These are phyloP conservation scores for Trichoderma afroharzianum DNA, from an alignment of 2,329 filamentous ascomycete genomes.

Conservation along the genomic window DNA sequence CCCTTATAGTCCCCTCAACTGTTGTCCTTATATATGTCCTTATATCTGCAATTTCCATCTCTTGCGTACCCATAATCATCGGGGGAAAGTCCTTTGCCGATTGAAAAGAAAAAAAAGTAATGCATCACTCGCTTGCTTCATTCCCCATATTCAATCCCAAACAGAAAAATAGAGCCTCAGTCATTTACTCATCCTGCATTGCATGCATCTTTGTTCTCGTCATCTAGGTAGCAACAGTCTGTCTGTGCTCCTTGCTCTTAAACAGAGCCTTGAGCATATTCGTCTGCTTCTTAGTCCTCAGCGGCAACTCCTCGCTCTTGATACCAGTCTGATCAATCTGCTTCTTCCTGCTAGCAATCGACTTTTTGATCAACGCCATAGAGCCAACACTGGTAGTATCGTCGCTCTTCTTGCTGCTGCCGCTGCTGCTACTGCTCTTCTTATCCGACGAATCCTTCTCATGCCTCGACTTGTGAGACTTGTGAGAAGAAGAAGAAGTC, in stretches of 20 bases:
- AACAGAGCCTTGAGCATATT: conserved; percentile 59
- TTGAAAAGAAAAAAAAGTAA: not conserved
- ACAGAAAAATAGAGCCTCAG: not conserved
- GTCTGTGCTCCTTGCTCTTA: conserved; percentile 45
- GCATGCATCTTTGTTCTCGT: not conserved
- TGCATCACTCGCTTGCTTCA: conserved; percentile 2
- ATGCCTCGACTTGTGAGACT: conserved; percentile 29
- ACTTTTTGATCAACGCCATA: conserved; percentile 27
- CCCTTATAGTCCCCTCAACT: not conserved
- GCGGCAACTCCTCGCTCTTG: conserved; percentile 34
- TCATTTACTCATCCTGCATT: not conserved
- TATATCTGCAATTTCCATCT: not conserved
- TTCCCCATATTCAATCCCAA: not conserved
- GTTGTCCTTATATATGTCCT: not conserved
- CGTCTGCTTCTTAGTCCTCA: conserved; percentile 41
- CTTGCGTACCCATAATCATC: not conserved
- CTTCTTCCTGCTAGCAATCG: conserved; percentile 31
- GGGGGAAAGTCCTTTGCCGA: not conserved
- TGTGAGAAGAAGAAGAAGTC: conserved; percentile 20
- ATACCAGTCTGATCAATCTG: conserved; percentile 36
- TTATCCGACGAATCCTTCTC: conserved; percentile 24
- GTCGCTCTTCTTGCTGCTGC: not conserved
- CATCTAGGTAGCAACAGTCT: not conserved
- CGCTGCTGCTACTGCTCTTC: conserved; percentile 6
- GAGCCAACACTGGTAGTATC: conserved; percentile 36